Evolutionary conservation across 805 yeast species (phyloP), one percentile per base, ranked within the genome.

Genomic region (Ogataea ramenticola): DNA sequence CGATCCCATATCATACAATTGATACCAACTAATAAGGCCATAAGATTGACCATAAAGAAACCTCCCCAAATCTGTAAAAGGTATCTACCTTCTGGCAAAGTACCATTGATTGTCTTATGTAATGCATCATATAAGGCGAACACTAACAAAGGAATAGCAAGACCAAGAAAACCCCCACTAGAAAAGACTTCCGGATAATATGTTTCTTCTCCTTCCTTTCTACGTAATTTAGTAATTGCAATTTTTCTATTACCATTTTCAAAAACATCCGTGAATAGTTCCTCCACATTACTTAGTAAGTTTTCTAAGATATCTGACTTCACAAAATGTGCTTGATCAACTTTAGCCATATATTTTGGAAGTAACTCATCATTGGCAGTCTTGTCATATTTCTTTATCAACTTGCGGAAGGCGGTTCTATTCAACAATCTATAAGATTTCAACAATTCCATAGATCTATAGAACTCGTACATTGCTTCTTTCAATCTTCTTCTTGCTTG

Each of bases 11-110:
- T 77, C 44, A 69, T 64, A 56, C 95, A 79, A 57, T 86, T 80
- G 37, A 85, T 45, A 14, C 82, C 80, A 57, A 90, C 81, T 2
- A 87, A 64, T 21, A 81, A 52, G 6, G 79, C 65, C 55, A 83
- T 73, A n/a, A 90, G 50, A 29, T 73, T 67, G 5, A 82, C 60
- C 46, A 89, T 55, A 51, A 88, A 75, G 61, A 88, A 89, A 1
- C 98, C 98, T 9, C 83, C 97, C 96, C 96, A 93, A 3, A 93
- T 71, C 54, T 95, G 98, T 35, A 91, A 61, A 44, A 91, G 56
- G 46, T 66, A 81, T 37, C 61, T 66, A 0, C 82, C 85, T 48
- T 82, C 84, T 0, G 78, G 77, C 3, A 77, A 58, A 1, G 57
- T 58, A 0, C 71, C 68, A 4, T 45, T 47, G 1, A 67, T 14